phyloP scores from a whole-genome alignment of 495 filamentous ascomycete species.

The Daldinia caldariorum region DNA sequence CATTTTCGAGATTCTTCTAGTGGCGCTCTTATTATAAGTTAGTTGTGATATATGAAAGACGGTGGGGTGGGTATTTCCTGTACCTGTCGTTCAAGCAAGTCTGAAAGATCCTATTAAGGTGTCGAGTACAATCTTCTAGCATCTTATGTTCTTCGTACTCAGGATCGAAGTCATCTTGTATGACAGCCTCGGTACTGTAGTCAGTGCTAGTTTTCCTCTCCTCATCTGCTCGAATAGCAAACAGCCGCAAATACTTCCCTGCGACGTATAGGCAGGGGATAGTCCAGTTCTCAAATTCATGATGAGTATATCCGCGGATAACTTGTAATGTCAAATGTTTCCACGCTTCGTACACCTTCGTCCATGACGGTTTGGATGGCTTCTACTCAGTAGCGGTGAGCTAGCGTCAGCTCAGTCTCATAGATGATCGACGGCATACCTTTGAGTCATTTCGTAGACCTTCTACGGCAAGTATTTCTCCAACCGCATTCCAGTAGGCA shows the following conservation, averaged over 20 bases:
- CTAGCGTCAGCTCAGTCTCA: background rate
- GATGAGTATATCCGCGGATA: slow-evolving; percentile 76
- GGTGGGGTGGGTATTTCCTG: slow-evolving; percentile 32
- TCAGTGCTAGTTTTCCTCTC: slow-evolving; percentile 62
- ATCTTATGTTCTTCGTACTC: slow-evolving; percentile 78
- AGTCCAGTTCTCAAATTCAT: slow-evolving; percentile 82
- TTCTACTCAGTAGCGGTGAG: slow-evolving; percentile 12
- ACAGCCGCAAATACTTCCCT: slow-evolving; percentile 82
- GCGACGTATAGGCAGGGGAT: slow-evolving; percentile 86
- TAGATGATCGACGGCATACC: slow-evolving; percentile 32
- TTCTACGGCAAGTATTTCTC: slow-evolving; percentile 69
- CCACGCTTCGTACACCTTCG: slow-evolving; percentile 83
- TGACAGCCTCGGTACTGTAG: slow-evolving; percentile 55
- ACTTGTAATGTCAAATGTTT: slow-evolving; percentile 76
- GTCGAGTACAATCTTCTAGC: slow-evolving; percentile 86
- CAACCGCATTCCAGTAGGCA: slow-evolving; percentile 82
- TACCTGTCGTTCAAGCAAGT: slow-evolving; percentile 90
- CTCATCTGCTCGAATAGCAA: slow-evolving; percentile 88
- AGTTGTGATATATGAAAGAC: slow-evolving; percentile 32
- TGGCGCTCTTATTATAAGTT: slow-evolving; percentile 67
- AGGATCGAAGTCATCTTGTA: slow-evolving; percentile 80
- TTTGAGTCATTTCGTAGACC: slow-evolving; percentile 50
- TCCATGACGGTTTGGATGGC: slow-evolving; percentile 67
- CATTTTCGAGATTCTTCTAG: slow-evolving; percentile 94
- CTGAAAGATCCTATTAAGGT: slow-evolving; percentile 88